Percentiles rank a stretch among this genome's conserved stretches.
Conservation (phyloP, 176 grass and related monocot genomes). For the Triticum urartu region DNA sequence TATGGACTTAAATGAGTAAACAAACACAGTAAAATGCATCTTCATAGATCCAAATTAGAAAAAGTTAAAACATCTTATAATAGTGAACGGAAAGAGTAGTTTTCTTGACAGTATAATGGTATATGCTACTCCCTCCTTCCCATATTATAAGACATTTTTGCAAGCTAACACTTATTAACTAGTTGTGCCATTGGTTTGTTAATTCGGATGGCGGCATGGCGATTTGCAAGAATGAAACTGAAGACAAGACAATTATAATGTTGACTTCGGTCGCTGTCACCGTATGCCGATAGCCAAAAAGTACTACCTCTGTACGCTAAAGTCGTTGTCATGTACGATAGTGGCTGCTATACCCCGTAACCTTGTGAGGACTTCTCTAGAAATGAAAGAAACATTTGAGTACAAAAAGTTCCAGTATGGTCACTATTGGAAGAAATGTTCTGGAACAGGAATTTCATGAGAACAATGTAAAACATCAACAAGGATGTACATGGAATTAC, state of each 20-base stretch:
- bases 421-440: neutral
- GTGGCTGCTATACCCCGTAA: neutral
- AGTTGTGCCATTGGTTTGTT: neutral
- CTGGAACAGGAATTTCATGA: neutral
- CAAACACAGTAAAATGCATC: too few species aligned
- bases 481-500: neutral
- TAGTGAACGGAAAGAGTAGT: too few species aligned
- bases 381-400: neutral
- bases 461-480: neutral
- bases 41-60: too few species aligned
- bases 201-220: neutral
- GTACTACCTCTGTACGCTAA: too few species aligned
- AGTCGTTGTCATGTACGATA: neutral
- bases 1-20: neutral
- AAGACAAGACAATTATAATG: neutral
- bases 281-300: neutral
- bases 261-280: neutral
- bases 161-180: too few species aligned
- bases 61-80: too few species aligned
- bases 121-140: neutral
- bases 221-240: neutral
- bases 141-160: too few species aligned
- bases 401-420: neutral
- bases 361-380: neutral
- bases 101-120: too few species aligned